A percentile compares a stretch with the other conserved stretches of the same genome.
Evolutionary conservation across 148 eudicot genomes (phyloP).

Genomic region (Cornus florida): DNA sequence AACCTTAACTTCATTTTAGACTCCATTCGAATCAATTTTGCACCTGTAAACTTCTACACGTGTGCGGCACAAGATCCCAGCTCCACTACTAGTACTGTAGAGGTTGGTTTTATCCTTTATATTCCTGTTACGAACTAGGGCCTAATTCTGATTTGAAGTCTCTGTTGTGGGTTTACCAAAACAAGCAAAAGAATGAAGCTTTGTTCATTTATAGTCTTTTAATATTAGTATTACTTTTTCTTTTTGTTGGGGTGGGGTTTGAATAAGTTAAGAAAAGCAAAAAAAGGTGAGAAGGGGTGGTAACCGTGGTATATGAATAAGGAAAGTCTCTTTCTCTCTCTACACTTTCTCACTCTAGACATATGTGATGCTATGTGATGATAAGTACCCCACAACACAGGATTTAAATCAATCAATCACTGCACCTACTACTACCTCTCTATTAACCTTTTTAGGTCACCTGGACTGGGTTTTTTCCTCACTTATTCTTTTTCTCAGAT

Average conservation of each 20-base stretch:
- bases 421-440: neutral
- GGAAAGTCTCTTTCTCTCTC: conserved; percentile 22
- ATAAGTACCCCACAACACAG: neutral
- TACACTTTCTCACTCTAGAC: no score
- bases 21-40: no score
- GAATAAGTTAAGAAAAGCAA: conserved; percentile 5
- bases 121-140: neutral
- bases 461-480: neutral
- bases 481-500: no score
- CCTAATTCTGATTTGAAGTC: conserved; percentile 3
- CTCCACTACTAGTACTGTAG: no score
- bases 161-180: conserved; percentile 5
- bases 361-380: conserved; percentile 1
- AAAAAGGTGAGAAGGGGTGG: conserved; percentile 4
- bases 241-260: neutral
- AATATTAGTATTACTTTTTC: neutral
- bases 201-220: neutral
- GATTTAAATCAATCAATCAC: conserved; percentile 26
- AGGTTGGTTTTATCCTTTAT: no score
- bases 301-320: conserved; percentile 7
- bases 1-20: no score
- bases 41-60: no score
- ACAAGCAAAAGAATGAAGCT: conserved; percentile 11
- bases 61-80: no score
- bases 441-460: neutral